Percentiles rank a stretch among this genome's conserved stretches.
Evolutionary conservation across 2,329 filamentous ascomycete genomes (phyloP).

Genomic region (Fusarium setosum): DNA sequence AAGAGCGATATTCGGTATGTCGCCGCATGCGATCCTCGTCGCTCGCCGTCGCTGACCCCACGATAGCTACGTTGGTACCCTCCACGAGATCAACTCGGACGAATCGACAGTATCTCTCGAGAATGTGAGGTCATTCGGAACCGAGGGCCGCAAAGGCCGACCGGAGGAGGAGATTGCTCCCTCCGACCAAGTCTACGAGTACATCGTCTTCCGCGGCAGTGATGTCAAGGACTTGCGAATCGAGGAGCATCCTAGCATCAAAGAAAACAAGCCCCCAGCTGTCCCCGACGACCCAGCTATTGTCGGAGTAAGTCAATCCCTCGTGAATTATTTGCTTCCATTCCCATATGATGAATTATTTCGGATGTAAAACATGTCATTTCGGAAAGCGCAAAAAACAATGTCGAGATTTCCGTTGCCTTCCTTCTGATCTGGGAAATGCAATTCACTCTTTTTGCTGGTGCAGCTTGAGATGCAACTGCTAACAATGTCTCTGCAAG

Average conservation of each 20-base stretch:
- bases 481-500: conserved; percentile 46
- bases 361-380: conserved; percentile 93
- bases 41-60: conserved; percentile 47
- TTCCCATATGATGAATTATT: conserved; percentile 87
- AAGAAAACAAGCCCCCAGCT: conserved; percentile 79
- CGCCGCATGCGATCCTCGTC: conserved; percentile 12
- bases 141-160: conserved; percentile 85
- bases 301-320: conserved; percentile 83
- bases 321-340: conserved; percentile 12
- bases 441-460: conserved; percentile 10
- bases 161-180: conserved; percentile 85
- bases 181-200: conserved; percentile 93
- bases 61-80: conserved; percentile 88
- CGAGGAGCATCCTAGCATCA: conserved; percentile 81
- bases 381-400: conserved; percentile 93
- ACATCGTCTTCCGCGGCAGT: conserved; percentile 97
- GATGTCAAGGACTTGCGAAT: conserved; percentile 98
- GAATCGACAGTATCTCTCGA: conserved; percentile 96
- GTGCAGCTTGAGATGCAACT: conserved; percentile 41
- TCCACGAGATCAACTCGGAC: conserved; percentile 98
- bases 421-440: conserved; percentile 88
- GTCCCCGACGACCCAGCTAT: conserved; percentile 97
- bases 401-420: conserved; percentile 99
- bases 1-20: conserved; percentile 96
- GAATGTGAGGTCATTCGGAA: conserved; percentile 94